Evolutionary conservation across 83 land plant species (phyloP), one percentile per base, ranked within the genome.

Genomic region (Diphasiastrum complanatum): DNA sequence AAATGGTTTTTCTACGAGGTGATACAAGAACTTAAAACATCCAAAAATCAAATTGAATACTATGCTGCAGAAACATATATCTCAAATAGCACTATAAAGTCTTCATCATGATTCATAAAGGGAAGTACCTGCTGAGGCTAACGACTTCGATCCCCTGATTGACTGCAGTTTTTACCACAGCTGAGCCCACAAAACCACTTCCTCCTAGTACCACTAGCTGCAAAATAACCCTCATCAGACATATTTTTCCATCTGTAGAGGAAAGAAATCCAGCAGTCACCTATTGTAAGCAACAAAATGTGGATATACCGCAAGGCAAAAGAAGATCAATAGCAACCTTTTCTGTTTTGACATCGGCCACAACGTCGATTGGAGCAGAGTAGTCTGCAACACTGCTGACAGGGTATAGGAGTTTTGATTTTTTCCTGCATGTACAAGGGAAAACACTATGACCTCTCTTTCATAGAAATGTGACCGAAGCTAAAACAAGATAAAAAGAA

Each of bases 151-250:
- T 80, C 58, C 90, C 93, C 74, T 78, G 82, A 3, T 80, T 74
- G 5, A 86, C 79, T 46, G 99, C 99, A 57, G 96, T 87, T 61
- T 89, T 86, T 75, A 97, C 89, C 11, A 95, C 79, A 37, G 96
- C 88, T 36, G 97, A 75, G 38, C 99, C 99, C 47, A 95, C 99
- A 78, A 89, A 95, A 25, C 99, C 99, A 78, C 51, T 89, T 36
- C 99, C 99, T 51, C 99, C 99, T 60, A 95, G 61, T 25, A 95
- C 97, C 5, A 95, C 78, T 66, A 95, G 65, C 99, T 95, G 75
- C 61, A 59, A 16, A 8, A 8, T 16, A 54, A 22, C 41, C 35
- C 20, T 24, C 10, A 55, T 2, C 5, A 5, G 59, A 4, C 33
- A 29, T 36, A 2, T 24, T 53, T 1, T 24, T 6, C 10, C 34